Percentiles rank a stretch among this genome's conserved stretches.
Conservation (phyloP, 768 basidiomycete genomes). For the Pleurotus tuoliensis region DNA sequence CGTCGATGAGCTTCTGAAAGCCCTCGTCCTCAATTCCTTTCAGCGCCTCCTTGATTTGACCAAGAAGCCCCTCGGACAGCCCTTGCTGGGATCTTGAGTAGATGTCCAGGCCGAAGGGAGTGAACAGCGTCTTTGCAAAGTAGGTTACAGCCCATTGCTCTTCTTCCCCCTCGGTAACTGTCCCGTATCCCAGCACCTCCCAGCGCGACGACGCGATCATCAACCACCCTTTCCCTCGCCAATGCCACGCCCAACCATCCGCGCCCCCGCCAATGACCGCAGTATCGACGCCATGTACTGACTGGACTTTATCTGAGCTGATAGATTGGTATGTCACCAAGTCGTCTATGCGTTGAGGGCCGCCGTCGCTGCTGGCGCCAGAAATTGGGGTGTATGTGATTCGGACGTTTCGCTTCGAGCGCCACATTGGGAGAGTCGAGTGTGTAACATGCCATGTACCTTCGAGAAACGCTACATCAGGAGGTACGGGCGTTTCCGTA, state of each 20-base stretch:
- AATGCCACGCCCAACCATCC: slow-evolving; percentile 8
- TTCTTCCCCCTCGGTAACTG: neutral
- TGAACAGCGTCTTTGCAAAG: slow-evolving; percentile 14
- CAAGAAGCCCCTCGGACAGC: slow-evolving; percentile 8
- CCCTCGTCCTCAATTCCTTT: slow-evolving; percentile 6
- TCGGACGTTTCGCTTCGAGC: slow-evolving; percentile 7
- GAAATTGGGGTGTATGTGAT: slow-evolving; percentile 7
- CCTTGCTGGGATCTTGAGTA: slow-evolving; percentile 10
- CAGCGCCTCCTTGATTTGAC: slow-evolving; percentile 6
- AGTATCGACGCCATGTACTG: slow-evolving; percentile 5
- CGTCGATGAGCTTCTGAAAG: neutral
- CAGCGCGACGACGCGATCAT: slow-evolving; percentile 13
- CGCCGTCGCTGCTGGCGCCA: neutral
- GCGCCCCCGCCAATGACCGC: neutral
- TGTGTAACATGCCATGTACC: slow-evolving; percentile 7
- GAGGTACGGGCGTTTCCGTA: neutral
- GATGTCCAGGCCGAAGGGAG: slow-evolving; percentile 12
- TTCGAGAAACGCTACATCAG: neutral
- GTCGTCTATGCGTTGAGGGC: slow-evolving; percentile 1
- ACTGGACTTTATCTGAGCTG: neutral
- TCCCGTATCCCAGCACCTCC: slow-evolving; percentile 13
- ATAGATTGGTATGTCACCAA: slow-evolving; percentile 5
- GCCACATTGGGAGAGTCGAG: slow-evolving; percentile 9
- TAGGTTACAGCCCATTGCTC: slow-evolving; percentile 14
- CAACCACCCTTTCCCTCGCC: slow-evolving; percentile 13